Evolutionary conservation across 257 asterid species (phyloP).

Genomic region (Forsythia suspensa): DNA sequence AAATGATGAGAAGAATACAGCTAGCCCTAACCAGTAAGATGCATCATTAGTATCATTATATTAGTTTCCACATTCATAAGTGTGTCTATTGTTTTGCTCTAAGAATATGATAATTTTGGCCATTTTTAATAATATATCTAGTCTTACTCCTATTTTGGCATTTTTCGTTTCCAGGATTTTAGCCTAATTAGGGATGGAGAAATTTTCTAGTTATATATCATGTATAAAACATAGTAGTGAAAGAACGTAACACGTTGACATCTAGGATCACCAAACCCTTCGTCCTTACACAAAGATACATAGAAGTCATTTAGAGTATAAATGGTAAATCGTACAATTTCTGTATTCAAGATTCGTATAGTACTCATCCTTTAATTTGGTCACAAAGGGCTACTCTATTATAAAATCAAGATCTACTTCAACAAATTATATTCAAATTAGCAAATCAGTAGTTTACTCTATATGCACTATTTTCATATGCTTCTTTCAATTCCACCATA

Average conservation of each 20-base stretch:
- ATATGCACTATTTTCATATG: background rate
- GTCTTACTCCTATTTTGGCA: background rate
- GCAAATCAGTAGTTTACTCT: too few relatives aligned
- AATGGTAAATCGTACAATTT: too few relatives aligned
- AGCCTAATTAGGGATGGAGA: background rate
- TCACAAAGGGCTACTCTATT: too few relatives aligned
- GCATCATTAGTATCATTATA: background rate
- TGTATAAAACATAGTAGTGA: background rate
- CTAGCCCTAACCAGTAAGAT: background rate
- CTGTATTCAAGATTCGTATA: too few relatives aligned
- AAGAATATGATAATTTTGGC: background rate
- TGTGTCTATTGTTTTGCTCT: background rate
- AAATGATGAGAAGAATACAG: background rate
- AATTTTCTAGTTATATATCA: background rate
- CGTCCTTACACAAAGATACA: background rate
- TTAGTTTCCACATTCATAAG: background rate
- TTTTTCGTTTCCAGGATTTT: background rate
- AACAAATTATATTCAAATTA: too few relatives aligned
- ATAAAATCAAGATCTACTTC: too few relatives aligned
- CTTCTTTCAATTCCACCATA: too few relatives aligned
- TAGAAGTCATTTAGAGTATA: too few relatives aligned
- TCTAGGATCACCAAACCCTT: background rate
- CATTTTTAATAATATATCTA: too few relatives aligned
- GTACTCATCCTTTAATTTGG: too few relatives aligned
- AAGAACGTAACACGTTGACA: background rate